Evolutionary conservation across 2,329 filamentous ascomycete genomes (phyloP).

Genomic region (Neoascochyta sp.): DNA sequence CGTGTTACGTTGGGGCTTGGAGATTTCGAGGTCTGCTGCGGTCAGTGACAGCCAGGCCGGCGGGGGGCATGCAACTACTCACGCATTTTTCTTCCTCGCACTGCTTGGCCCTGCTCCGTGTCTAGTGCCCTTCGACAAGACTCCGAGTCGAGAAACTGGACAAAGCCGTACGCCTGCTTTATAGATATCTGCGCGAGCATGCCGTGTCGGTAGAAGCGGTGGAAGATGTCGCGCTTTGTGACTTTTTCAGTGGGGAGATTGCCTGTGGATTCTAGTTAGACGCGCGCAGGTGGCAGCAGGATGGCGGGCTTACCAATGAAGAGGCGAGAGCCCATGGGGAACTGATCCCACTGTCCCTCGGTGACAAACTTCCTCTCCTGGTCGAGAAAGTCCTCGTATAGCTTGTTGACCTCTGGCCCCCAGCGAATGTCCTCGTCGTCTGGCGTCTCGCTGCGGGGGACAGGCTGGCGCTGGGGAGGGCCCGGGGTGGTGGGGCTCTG

Average conservation of each 20-base stretch:
- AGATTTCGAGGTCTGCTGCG: constrained; percentile 75
- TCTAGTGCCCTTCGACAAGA: constrained; percentile 74
- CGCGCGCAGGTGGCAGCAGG: background rate
- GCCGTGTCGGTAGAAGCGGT: constrained; percentile 81
- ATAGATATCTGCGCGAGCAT: constrained; percentile 90
- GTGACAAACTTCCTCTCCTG: constrained; percentile 73
- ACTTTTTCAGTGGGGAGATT: constrained; percentile 92
- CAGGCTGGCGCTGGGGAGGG: constrained; percentile 23
- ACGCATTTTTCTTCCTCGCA: constrained; percentile 93
- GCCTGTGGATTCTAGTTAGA: constrained; percentile 49
- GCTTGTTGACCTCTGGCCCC: constrained; percentile 58
- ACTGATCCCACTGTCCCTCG: constrained; percentile 77
- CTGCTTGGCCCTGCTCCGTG: constrained; percentile 72
- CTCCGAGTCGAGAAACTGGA: constrained; percentile 77
- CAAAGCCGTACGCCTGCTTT: constrained; percentile 94
- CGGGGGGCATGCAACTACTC: constrained; percentile 43
- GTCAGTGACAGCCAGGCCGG: constrained; percentile 25
- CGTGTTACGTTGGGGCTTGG: constrained; percentile 78
- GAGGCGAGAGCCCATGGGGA: constrained; percentile 70
- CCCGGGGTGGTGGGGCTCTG: constrained; percentile 29
- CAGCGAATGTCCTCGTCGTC: constrained; percentile 51
- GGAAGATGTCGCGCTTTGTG: constrained; percentile 89
- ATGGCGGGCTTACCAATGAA: constrained; percentile 65
- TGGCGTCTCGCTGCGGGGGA: constrained; percentile 22
- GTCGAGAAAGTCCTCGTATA: constrained; percentile 68